Evolutionary conservation across 1,139 yeast genomes (phyloP), one percentile per base, ranked within the genome.

Genomic region (Kodamaea derodonti): DNA sequence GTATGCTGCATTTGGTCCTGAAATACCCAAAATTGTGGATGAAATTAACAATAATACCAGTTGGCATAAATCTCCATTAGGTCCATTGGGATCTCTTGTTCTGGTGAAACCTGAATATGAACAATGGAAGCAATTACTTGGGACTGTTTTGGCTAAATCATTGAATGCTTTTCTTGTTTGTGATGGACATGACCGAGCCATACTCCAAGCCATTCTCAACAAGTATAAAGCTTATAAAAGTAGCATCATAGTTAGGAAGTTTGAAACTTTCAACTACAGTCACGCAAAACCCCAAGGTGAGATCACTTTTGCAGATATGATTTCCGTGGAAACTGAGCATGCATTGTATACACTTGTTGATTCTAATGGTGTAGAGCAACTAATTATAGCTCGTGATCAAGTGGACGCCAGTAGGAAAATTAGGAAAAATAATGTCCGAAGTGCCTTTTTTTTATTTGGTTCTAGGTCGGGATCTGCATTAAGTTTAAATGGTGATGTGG

Each of bases 11-110:
- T 83, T 76, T 69, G 80, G 77, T 4, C 39, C 45, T 1, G 58
- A 58, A 12, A 69, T 79, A 57, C 60, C 54, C 15, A 33, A 38
- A 1, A 58, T 78, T 5, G 48, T 82, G 8, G 43, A 48, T 2
- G 74, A 62, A 2, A 74, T 85, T 10, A 50, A 62, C 6, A 48
- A 28, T 40, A 52, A 16, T 26, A 44, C 30, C 23, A 51, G 35
- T 62, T 84, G 74, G 69, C 66, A 63, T 14, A 45, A 53, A 2
- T 50, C 47, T 15, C 95, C 95, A 0, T 56, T 84, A n/a, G 98
- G 98, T 0, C 99, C 99, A 0, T 40, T 90, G 1, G 97, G 97
- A 0, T 48, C 68, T 7, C 64, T 64, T 39, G 66, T 88, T 3
- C 66, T 74, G 8, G 63, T 92, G 12, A 84, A 78, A 45, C 54